Evolutionary conservation across 805 yeast species (phyloP), one percentile per base, ranked within the genome.

Genomic region (Zygosaccharomyces kombuchaensis): DNA sequence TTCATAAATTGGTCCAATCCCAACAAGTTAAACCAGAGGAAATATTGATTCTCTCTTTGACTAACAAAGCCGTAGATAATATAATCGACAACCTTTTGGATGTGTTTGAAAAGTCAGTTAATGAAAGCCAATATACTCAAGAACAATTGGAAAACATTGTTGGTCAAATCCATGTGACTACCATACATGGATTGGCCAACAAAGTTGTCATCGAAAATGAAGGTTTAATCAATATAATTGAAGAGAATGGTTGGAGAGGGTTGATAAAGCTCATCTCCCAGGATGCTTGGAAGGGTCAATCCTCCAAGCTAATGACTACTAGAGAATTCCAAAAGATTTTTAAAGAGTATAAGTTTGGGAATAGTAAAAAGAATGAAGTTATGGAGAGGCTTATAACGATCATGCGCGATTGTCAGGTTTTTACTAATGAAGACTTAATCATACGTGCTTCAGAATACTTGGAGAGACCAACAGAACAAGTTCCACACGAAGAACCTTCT

Each of bases 131-230:
- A 9, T 37, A 40, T 19, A 34, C 51, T 2, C 43, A 30, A 19
- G 44, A 42, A 14, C 44, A 44, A 22, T 13, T 47, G 14, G 47
- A 46, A 14, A 54, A 50, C 4, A 45, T 52, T 7, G 52, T 62
- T 1, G 36, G 51, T 1, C 55, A 58, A 21, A 63, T 81, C 8
- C 67, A 69, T 16, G 67, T 82, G 0, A 66, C 70, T 50, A 84
- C 90, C 0, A 80, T 84, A 55, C 89, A 84, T 63, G 75, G 81
- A 1, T 75, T 80, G 52, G 80, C 87, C 7, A 76, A 77, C 35
- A 59, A 65, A 6, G 57, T 81, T 17, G 63, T 81, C 1, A 73
- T 68, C 12, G 70, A 71, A 7, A 61, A 70, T 45, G 68, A 58
- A 29, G 66, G 64, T 48, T 52, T 52, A 2, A 34, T 70, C 53